Evolutionary conservation across 1,139 yeast species (phyloP).

Genomic region (Zygoascus hellenicus): DNA sequence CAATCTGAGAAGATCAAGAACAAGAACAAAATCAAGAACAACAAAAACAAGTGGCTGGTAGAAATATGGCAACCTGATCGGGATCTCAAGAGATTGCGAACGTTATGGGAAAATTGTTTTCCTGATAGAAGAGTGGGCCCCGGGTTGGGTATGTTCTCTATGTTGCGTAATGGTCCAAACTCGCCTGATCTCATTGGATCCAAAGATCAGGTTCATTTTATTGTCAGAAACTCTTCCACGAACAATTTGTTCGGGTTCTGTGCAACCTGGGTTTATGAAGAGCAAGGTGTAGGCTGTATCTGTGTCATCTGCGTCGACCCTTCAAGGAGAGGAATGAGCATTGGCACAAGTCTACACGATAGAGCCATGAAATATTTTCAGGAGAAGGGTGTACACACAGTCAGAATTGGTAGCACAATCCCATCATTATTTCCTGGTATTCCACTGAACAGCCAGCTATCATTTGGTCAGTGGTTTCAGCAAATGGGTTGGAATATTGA

Average conservation of each 20-base stretch:
- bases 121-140: conserved; percentile 28
- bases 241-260: conserved; percentile 53
- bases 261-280: conserved; percentile 48
- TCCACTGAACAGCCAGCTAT: conserved; percentile 15
- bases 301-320: conserved; percentile 51
- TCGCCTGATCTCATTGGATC: conserved; percentile 7
- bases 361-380: conserved; percentile 51
- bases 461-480: conserved; percentile 28
- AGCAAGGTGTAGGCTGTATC: conserved; percentile 41
- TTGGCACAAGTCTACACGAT: conserved; percentile 53
- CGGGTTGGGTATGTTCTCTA: conserved; percentile 24
- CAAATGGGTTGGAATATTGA: conserved; percentile 30
- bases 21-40: conserved; percentile 9
- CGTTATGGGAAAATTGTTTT: conserved; percentile 36
- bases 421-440: conserved; percentile 47
- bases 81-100: conserved; percentile 47
- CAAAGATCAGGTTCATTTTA: conserved; percentile 41
- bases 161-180: conserved; percentile 13
- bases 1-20: conserved; percentile 11
- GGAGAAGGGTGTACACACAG: conserved; percentile 40
- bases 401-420: conserved; percentile 48
- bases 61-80: conserved; percentile 50
- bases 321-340: conserved; percentile 50
- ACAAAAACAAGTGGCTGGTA: conserved; percentile 50
- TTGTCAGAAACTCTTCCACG: conserved; percentile 54